phyloP scores from a whole-genome alignment of 768 basidiomycete species.

The Mycena floridula region DNA sequence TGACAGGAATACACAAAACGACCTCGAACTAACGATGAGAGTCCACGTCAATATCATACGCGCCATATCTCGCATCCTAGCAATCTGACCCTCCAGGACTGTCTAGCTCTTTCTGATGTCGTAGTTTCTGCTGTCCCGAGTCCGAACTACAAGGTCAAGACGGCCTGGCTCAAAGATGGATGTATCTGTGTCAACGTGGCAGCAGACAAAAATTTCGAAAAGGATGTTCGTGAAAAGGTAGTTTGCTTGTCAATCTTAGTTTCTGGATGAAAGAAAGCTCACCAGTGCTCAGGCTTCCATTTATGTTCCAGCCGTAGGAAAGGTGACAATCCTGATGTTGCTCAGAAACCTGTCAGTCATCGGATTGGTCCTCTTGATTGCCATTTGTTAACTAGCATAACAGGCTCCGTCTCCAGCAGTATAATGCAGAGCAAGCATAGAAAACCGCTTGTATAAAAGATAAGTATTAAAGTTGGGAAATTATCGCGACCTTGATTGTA shows the following conservation, averaged over 20 bases:
- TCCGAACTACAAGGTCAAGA: conserved; percentile 81
- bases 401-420: conserved; percentile 54
- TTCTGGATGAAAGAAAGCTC: not conserved
- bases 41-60: conserved; percentile 63
- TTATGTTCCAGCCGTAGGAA: conserved; percentile 95
- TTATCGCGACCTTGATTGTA: no score
- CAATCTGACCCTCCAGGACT: conserved; percentile 66
- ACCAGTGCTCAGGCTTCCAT: conserved; percentile 76
- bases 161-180: conserved; percentile 86
- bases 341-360: conserved; percentile 86
- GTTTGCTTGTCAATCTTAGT: conserved; percentile 10
- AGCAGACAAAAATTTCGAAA: conserved; percentile 94
- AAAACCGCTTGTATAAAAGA: conserved; percentile 7
- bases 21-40: conserved; percentile 39
- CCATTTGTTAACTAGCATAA: not conserved
- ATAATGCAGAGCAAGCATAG: conserved; percentile 27
- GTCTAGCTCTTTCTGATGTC: conserved; percentile 82
- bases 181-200: conserved; percentile 92
- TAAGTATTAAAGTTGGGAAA: no score
- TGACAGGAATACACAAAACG: conserved; percentile 87
- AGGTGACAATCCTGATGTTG: conserved; percentile 97
- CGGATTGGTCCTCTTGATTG: conserved; percentile 1
- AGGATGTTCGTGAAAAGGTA: conserved; percentile 88
- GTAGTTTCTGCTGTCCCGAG: conserved; percentile 93
- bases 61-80: conserved; percentile 76